Evolutionary conservation across 148 eudicot genomes (phyloP), one percentile per base, ranked within the genome.

Genomic region (Heliosperma pusillum): DNA sequence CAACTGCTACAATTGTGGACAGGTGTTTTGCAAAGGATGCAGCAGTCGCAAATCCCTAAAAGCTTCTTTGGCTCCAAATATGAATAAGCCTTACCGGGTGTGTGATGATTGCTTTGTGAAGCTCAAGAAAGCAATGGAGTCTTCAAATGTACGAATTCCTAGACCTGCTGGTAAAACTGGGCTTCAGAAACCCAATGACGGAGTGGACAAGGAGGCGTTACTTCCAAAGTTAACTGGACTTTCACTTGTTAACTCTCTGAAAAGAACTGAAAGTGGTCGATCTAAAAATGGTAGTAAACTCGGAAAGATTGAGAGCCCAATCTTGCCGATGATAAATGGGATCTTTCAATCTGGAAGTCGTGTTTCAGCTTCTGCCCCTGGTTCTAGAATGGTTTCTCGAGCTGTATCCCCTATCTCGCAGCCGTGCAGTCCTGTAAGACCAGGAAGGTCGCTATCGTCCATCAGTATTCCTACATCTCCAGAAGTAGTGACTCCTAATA

Each of bases 1-100:
- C 75, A 91, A 91, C 78, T 94, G 98, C 75, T 91, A 94, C 80
- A 94, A 94, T 80, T 91, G 97, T 83, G 98, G 97, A 71, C 89
- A 86, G 42, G 96, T 85, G 42, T 91, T 94, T 80, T 94, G 98
- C 87, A 89, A 86, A 76, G 81, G 78, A 53, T 91, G 98, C 84
- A 90, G 96, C 87, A 86, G 79, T 73, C 86, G 76, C 79, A 94
- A 86, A 84, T 86, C 98, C 59, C 62, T 90, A 70, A 91, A 86
- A 86, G 93, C 97, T 81, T 87, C 96, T 40, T 78, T 94, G 76
- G 97, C 96, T 77, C 96, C 93, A n/a, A 83, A 81, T 77, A 85
- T 77, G 86, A 87, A 77, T 83, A 91, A 91, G 81, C 86, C 92
- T 10, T 94, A 88, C 78, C 96, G 97, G 78, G 98, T 91, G 33